Evolutionary conservation across 2,329 filamentous ascomycete genomes (phyloP).

Genomic region (Pestalotiopsis fici): DNA sequence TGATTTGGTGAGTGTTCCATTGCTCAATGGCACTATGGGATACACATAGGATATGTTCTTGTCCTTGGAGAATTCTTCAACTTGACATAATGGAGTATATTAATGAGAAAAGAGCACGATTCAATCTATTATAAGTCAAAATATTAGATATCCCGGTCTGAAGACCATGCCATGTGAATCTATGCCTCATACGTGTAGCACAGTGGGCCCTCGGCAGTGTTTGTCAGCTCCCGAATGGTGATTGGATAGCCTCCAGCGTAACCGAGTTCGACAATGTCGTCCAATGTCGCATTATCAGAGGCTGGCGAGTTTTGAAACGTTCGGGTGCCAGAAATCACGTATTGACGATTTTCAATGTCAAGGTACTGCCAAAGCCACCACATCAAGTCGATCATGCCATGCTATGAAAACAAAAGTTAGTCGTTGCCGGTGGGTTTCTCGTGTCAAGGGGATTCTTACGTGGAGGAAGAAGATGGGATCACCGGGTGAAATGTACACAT

Average conservation of each 20-base stretch:
- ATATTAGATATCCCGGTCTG: not conserved
- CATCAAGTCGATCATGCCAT: conserved; percentile 20
- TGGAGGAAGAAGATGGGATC: conserved; percentile 15
- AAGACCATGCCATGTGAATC: not conserved
- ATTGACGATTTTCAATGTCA: conserved; percentile 17
- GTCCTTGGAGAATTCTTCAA: no score
- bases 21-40: no score
- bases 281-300: conserved; percentile 20
- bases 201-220: conserved; percentile 3
- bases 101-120: no score
- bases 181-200: conserved; percentile 10
- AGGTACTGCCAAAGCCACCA: conserved; percentile 27
- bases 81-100: no score
- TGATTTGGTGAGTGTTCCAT: no score
- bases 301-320: conserved; percentile 20
- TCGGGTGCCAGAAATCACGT: conserved; percentile 20
- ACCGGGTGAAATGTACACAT: conserved; percentile 8
- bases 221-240: conserved; percentile 5
- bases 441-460: conserved; percentile 1
- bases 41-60: no score
- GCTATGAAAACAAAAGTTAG: not conserved
- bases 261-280: conserved; percentile 21
- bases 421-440: not conserved
- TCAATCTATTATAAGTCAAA: not conserved
- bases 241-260: conserved; percentile 5